Base-by-base conservation (phyloP, 768 basidiomycete species). In the Pleurotus djamor region DNA sequence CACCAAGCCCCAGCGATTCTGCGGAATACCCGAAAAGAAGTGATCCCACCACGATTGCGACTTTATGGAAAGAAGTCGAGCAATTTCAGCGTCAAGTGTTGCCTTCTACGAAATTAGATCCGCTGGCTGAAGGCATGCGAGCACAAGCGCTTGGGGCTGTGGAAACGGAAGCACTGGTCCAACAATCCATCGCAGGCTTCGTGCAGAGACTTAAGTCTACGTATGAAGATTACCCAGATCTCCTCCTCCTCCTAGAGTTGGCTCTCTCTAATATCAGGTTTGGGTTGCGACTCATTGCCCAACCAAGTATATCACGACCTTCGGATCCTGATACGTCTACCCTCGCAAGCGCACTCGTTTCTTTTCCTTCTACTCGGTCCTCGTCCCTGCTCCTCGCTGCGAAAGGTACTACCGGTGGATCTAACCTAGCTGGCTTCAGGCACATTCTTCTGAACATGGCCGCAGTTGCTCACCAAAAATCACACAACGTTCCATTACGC, bases 131-230 rank as follows among this genome's bases (percentile, higher is more conserved):
- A 17, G 66, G 69, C 10, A 69, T 86, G n/a, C 63, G 71, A 54
- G 63, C 66, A 5, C 67, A 72, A 16, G 75, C 80, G 5, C 45
- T 68, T 4, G 71, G 74, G 58, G 80, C 81, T 16, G 45, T 65
- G 4, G 70, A 77, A 38, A 85, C 86, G 16, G 93, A 94, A 72
- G 73, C 79, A 47, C 86, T 91, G 43, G 68, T 92, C 32, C 95
- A 97, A 68, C 84, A 88, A 45, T 90, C 93, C 3, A 82, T 96
- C 48, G 74, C 82, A 1, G 88, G 90, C 5, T 96, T 98, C 67
- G 73, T 79, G 38, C 89, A 86, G 51, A 85, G 96, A 8, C 72
- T 97, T 58, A 78, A 82, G 50, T 72, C 76, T 1, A 81, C 81
- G 21, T 97, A 96, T 70, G 68, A 77, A 0, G 86, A 90, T 36